Evolutionary conservation across 352 stramenopile genomes (phyloP), one percentile per base, ranked within the genome.

Genomic region (Pythium aristosporum): DNA sequence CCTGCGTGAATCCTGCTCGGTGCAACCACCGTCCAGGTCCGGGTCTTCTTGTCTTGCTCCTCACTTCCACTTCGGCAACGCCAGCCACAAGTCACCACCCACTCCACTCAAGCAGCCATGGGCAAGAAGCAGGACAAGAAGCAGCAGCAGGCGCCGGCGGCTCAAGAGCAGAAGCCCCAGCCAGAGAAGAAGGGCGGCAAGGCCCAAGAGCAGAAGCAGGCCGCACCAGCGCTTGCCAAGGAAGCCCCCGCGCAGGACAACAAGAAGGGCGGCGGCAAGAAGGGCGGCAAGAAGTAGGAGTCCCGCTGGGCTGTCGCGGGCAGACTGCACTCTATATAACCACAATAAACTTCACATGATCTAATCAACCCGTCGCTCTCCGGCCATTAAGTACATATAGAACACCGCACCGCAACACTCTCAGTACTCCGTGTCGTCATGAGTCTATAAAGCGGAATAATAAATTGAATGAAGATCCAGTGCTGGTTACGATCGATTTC

Each of bases 231-330:
- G 12, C 53, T 39, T 5, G 41, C 49, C 32, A 59, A 59, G 37
- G 52, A 59, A 37, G 52, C 52, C 42, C 30, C 56, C 18, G 56
- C 32, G 25, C 56, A 62, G 32, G 61, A 61, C 46, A 62, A 48
- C 56, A 75, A 77, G 58, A 73, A 73, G 55, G 62, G 60, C 39
- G 72, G 72, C 53, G 72, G 72, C 53, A 72, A 72, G 67, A 77
- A 77, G 67, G 56, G 61, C 36, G 65, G 55, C 51, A 76, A 76
- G 66, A 76, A 76, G 70, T 72, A 72, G 53, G 21, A 46, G 21
- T 11, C 25, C 34, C 34, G 34, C 11, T 39, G 7, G 7, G 7
- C 8, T 5, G 34, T 9, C 7, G 8, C 34, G 8, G 34, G 34
- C 34, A 39, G 8, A 39, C 3, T 13, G 25, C 34, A 5, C 2